Conservation (phyloP, 441 rosid species). For the Dalechampia spathulata region DNA sequence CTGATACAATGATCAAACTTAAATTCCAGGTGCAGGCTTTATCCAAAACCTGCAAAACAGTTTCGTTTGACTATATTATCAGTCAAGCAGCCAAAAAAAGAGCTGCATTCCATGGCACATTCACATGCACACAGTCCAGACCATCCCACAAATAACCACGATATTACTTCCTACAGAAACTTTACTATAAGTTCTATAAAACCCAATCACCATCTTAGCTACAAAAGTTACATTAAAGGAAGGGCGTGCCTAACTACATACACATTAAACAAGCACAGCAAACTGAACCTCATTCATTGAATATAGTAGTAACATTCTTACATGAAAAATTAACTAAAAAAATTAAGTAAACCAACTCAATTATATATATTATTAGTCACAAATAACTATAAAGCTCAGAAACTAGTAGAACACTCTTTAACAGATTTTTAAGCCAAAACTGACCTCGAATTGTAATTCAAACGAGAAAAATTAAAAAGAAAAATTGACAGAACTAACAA, state of each 20-base stretch:
- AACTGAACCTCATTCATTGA: not conserved
- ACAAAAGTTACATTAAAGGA: not conserved
- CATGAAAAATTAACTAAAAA: not conserved
- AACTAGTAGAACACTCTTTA: not conserved
- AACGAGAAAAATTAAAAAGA: no score
- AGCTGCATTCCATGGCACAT: conserved; percentile 4
- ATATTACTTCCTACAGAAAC: not conserved
- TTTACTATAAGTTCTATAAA: not conserved
- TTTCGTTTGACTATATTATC: conserved; percentile 8
- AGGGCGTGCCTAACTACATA: not conserved
- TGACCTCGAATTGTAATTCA: no score
- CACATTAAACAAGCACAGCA: not conserved
- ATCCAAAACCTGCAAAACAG: conserved; percentile 63
- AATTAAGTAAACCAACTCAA: not conserved
- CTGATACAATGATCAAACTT: conserved; percentile 7
- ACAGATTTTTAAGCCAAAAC: not conserved
- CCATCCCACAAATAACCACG: conserved; percentile 5
- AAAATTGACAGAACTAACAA: no score
- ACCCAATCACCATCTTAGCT: not conserved
- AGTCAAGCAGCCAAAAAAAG: conserved; percentile 20
- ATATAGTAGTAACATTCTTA: not conserved
- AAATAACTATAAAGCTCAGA: not conserved
- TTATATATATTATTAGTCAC: no score
- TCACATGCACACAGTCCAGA: conserved; percentile 9
- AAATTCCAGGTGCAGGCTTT: conserved; percentile 17